These are phyloP conservation scores for Gleditsia sinensis DNA, from an alignment of 306 rosid genomes.

Conservation along the genomic window DNA sequence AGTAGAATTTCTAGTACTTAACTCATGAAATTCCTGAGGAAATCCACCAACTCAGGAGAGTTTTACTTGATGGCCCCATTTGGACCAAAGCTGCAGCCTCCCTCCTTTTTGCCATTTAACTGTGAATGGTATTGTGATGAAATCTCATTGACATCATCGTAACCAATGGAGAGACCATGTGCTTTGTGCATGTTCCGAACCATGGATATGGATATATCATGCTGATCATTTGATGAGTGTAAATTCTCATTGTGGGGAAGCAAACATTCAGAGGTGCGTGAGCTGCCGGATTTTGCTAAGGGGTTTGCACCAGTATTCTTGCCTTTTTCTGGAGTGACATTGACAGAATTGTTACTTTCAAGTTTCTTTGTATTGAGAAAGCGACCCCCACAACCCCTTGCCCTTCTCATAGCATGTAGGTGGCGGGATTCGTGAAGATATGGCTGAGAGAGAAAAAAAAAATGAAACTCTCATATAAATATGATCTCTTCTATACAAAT, in stretches of 20 bases:
- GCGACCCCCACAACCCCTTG: conserved; percentile 90
- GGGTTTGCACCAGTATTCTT: conserved; percentile 32
- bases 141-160: conserved; percentile 38
- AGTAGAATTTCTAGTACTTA: conserved; percentile 22
- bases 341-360: conserved; percentile 35
- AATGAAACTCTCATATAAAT: conserved; percentile 11
- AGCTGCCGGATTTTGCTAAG: conserved; percentile 31
- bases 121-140: conserved; percentile 45
- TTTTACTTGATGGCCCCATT: conserved; percentile 55
- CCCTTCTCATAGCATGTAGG: conserved; percentile 86
- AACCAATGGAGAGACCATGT: conserved; percentile 37
- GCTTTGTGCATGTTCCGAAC: conserved; percentile 35
- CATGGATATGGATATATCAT: conserved; percentile 34
- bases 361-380: conserved; percentile 76
- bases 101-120: conserved; percentile 41
- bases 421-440: conserved; percentile 93
- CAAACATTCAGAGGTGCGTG: conserved; percentile 24
- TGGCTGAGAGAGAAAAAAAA: conserved; percentile 57
- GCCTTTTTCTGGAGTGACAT: conserved; percentile 37
- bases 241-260: conserved; percentile 39
- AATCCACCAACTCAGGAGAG: conserved; percentile 34
- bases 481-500: conserved; percentile 15
- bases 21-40: conserved; percentile 30
- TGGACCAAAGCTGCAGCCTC: conserved; percentile 44
- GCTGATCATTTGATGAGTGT: conserved; percentile 40